phyloP scores from a whole-genome alignment of 495 filamentous ascomycete genomes.

The Neurospora tetrasperma region DNA sequence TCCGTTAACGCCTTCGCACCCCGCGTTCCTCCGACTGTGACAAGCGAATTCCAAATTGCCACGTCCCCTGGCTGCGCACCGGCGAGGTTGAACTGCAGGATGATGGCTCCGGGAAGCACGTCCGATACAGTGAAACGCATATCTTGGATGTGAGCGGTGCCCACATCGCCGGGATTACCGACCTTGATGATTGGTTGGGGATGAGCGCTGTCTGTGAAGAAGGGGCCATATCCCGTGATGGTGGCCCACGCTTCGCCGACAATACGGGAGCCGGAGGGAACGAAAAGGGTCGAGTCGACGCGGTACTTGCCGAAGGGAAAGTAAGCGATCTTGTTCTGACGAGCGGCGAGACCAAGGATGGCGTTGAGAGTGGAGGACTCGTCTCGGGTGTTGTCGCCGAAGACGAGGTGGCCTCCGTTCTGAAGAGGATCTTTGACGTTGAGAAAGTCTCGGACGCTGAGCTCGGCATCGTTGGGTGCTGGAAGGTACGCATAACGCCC shows the following conservation, averaged over 20 bases:
- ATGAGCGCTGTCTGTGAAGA: constrained; percentile 39
- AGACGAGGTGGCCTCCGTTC: constrained; percentile 28
- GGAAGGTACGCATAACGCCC: constrained; percentile 24
- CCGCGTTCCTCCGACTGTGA: constrained; percentile 50
- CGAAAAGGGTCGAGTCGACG: constrained; percentile 35
- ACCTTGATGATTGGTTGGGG: constrained; percentile 50
- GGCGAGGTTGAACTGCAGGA: constrained; percentile 49
- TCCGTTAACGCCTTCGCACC: constrained; percentile 29
- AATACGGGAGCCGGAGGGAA: constrained; percentile 45
- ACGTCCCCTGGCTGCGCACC: constrained; percentile 45
- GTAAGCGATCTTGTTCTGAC: constrained; percentile 30
- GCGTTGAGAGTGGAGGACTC: constrained; percentile 31
- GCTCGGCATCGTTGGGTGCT: constrained; percentile 30
- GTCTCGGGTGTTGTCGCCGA: constrained; percentile 28
- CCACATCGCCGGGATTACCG: constrained; percentile 47
- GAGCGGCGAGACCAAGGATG: constrained; percentile 26
- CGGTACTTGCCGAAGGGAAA: constrained; percentile 42
- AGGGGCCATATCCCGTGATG: constrained; percentile 36
- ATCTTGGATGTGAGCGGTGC: constrained; percentile 48
- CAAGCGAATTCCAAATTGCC: constrained; percentile 49
- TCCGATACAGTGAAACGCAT: constrained; percentile 41
- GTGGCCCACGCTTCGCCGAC: constrained; percentile 41
- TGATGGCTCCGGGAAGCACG: constrained; percentile 36
- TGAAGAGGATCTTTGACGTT: constrained; percentile 34
- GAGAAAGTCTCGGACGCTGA: constrained; percentile 26